Percentiles rank a stretch among this genome's conserved stretches.
phyloP scores from a whole-genome alignment of 192 early-diverging fungal genomes.

The Umbelopsis sp. region DNA sequence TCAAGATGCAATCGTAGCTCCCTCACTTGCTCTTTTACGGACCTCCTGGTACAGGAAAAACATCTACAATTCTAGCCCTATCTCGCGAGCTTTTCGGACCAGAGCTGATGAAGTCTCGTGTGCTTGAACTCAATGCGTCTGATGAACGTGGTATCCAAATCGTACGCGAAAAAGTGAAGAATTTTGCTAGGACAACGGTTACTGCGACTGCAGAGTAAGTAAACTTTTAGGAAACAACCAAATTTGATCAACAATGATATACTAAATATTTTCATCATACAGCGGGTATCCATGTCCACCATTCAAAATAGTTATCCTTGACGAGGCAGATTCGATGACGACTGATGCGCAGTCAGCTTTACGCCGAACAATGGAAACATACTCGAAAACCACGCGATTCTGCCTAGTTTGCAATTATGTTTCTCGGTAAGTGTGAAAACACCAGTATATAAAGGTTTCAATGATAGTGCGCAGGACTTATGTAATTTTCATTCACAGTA shows the following conservation, averaged over 20 bases:
- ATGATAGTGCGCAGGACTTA: slow-evolving; percentile 29
- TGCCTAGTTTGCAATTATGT: slow-evolving; percentile 95
- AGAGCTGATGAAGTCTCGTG: slow-evolving; percentile 73
- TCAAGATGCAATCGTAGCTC: slow-evolving; percentile 51
- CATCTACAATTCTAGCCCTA: slow-evolving; percentile 91
- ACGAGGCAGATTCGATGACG: slow-evolving; percentile 98
- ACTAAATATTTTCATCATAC: background rate
- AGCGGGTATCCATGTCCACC: slow-evolving; percentile 69
- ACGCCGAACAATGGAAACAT: slow-evolving; percentile 93
- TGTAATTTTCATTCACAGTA: slow-evolving; percentile 45
- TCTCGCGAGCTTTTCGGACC: slow-evolving; percentile 86
- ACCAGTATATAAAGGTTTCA: slow-evolving; percentile 27
- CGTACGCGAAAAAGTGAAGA: slow-evolving; percentile 91
- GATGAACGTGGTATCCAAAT: slow-evolving; percentile 97
- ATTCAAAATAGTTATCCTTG: slow-evolving; percentile 95
- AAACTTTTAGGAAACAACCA: background rate
- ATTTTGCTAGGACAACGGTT: slow-evolving; percentile 82
- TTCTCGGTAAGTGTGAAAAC: slow-evolving; percentile 49
- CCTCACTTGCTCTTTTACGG: slow-evolving; percentile 98
- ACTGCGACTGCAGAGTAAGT: slow-evolving; percentile 46
- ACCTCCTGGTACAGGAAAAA: slow-evolving; percentile 98
- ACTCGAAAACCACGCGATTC: slow-evolving; percentile 90
- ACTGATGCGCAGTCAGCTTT: slow-evolving; percentile 91
- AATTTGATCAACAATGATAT: background rate
- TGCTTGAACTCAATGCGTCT: slow-evolving; percentile 95